Evolutionary conservation across 805 yeast genomes (phyloP), one percentile per base, ranked within the genome.

Genomic region (Starmerella stigmatis): DNA sequence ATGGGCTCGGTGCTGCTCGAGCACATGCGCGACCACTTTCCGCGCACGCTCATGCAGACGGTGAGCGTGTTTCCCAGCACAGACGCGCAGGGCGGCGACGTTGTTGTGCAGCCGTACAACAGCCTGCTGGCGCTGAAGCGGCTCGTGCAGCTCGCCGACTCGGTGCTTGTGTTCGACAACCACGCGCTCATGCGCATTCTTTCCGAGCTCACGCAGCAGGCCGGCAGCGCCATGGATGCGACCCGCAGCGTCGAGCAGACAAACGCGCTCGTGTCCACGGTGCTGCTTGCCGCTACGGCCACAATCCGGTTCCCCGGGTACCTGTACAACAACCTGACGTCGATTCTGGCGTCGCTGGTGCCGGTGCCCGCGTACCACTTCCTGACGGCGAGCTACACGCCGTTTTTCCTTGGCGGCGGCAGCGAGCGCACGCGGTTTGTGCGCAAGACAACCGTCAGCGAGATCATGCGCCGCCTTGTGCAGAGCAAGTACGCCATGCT

Each of bases 71-170:
- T 92, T 58, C 95, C 95, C 1, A 51, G 50, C 20, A 74, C 73
- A 28, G 74, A 78, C 38, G 78, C 76, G 45, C 86, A 82, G 48
- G 80, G 85, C 0, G 81, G 94, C 1, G 97, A 89, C 56, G 96
- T 88, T n/a, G 97, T 94, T 16, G 96, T 94, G 4, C 97, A 92
- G 60, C 97, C 98, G 0, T 92, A 92, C 64, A 92, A 92, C 61
- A 80, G 94, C 0, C 71, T 92, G 17, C 65, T 92, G 43, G 80
- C 98, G 0, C 68, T 94, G 54, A 77, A 78, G 60, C 67, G 97
- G 54, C 69, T 92, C 49, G 80, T 85, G 5, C 92, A 86, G 53
- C 75, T 75, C 56, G 83, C 95, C 34, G 96, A 92, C 61, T 80
- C 86, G 3, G 79, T 84, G 35, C 71, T 86, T n/a, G 92, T 89